Evolutionary conservation across 75 land plant species (phyloP), one percentile per base, ranked within the genome.

Genomic region (Pinus albicaulis): DNA sequence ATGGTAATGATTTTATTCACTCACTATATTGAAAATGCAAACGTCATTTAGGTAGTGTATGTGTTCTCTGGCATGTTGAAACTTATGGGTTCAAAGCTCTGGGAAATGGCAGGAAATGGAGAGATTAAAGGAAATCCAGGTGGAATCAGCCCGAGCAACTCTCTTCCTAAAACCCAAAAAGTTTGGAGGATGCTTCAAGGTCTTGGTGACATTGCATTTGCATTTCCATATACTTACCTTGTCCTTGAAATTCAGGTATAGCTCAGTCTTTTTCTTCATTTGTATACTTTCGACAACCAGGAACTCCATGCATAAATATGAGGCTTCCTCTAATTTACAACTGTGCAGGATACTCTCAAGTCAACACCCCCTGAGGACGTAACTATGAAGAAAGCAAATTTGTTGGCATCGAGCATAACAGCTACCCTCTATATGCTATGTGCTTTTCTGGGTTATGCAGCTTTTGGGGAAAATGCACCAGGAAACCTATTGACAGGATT

Each of bases 401-500:
- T 80, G 61, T 22, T 79, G 6, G 36, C 88, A 2, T 59, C 88
- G 19, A 17, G 57, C 65, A 77, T 84, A 10, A 92, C 87, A 16
- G 86, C 95, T 7, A 72, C 84, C 63, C 90, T 90, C 80, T 90
- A 88, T 78, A 77, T 92, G 24, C 82, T 64, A 66, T 87, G 88
- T 72, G 95, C 91, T 65, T 79, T 87, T 72, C 86, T 92, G 61
- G 95, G 95, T 14, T 92, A 92, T 86, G 93, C 95, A 28, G 91
- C 95, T 22, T 92, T 90, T 81, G 94, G 94, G 19, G 73, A 92
- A 56, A 57, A 79, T 7, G 84, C 92, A 36, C 95, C 93, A 0
- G 95, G 95, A 55, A 82, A 92, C 52, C 82, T 92, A 68, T 68
- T 92, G 71, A 90, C 95, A 6, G 95, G 90, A 5, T 91, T 90